Conservation (phyloP, 1,284 basidiomycete genomes). For the Ganoderma resinaceum region DNA sequence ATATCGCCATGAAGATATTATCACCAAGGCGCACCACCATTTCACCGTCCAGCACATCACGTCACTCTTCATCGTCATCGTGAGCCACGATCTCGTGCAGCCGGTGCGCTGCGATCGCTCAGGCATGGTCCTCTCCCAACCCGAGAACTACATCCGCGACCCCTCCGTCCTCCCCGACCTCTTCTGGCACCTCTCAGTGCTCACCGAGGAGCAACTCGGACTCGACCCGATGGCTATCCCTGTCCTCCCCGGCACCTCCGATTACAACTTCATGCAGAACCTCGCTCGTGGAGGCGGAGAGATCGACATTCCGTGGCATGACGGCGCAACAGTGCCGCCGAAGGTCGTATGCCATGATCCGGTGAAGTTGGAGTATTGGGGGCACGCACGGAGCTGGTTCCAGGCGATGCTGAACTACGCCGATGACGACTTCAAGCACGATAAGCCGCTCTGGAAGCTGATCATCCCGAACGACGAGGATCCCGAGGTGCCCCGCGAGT, state of each 20-base stretch:
- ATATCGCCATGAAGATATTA: not conserved
- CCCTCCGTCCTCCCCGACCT: constrained; percentile 5
- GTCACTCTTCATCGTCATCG: constrained; percentile 2
- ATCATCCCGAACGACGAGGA: constrained; percentile 7
- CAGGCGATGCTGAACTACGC: not conserved
- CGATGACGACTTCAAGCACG: not conserved
- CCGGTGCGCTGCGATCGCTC: constrained; percentile 3
- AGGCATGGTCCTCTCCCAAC: not conserved
- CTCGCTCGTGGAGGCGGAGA: not conserved
- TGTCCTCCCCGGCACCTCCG: constrained; percentile 2
- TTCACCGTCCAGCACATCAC: constrained; percentile 1
- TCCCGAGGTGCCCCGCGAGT: not conserved
- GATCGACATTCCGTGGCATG: not conserved
- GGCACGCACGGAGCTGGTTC: not conserved
- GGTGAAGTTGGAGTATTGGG: not conserved
- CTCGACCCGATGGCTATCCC: constrained; percentile 11
- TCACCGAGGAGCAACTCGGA: constrained; percentile 18
- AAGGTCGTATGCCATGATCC: not conserved
- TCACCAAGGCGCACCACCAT: not conserved
- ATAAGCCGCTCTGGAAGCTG: constrained; percentile 7
- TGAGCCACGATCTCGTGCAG: not conserved
- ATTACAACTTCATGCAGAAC: constrained; percentile 13
- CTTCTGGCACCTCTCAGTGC: constrained; percentile 11
- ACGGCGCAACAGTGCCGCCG: not conserved
- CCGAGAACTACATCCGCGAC: constrained; percentile 7